Evolutionary conservation across 2,329 filamentous ascomycete genomes (phyloP), one percentile per base, ranked within the genome.

Genomic region (Monilinia vaccinii-corymbosi): DNA sequence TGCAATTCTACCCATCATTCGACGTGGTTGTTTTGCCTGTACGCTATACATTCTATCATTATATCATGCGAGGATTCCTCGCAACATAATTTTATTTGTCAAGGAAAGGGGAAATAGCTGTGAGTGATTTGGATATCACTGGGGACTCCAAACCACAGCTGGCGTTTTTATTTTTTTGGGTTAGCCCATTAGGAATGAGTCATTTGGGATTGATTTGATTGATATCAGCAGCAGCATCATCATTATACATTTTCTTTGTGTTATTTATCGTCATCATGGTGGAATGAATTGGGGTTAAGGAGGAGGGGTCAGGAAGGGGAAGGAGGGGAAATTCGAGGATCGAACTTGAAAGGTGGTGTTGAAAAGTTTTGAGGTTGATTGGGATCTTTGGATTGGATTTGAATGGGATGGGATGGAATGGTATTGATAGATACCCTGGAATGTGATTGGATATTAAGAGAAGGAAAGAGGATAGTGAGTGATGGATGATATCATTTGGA

Each of bases 51-150:
- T 32, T n/a, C 9, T 50, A 31, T 36, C 55, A 36, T 36, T 40
- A 18, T 50, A 18, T 38, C 23, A 36, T 16, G 32, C 49, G 32
- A 34, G 49, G 49, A 36, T 32, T 51, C 38, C 13, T 14, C 4
- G 49, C 16, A 32, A 42, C 21, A 53, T 61, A 60, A 57, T 60
- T 60, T 58, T 60, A 60, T 60, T 60, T 60, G 58, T 58, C 42
- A 18, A 47, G 6, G 42, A 11, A 49, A 36, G 18, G 46, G 48
- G 34, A 11, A 49, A 31, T 38, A 28, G 55, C 55, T 57, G 32
- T 40, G 32, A n/a, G 32, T 40, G 16, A 23, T 36, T 51, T 51
- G 48, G 52, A 46, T 31, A 34, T 45, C 18, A 32, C 31, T 46
- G 28, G 31, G 9, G n/a, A 44, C 16, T 23, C n/a, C 48, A 23